Percentiles rank a stretch among this genome's conserved stretches.
Conservation (phyloP, 78 protist genomes). For the Bodo saltans region DNA sequence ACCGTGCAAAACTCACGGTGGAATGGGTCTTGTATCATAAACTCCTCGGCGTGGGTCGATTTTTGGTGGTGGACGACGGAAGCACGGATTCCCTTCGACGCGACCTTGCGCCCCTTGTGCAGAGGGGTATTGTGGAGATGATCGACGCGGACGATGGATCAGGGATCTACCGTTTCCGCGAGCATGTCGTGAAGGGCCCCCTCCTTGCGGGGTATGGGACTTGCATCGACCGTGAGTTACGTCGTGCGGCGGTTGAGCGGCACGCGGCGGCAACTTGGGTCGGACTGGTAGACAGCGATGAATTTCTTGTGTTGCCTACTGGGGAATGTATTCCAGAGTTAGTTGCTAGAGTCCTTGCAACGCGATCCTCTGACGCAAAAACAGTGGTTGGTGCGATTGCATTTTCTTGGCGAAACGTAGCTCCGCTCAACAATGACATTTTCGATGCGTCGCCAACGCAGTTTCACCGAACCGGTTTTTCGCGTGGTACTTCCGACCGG, state of each 20-base stretch:
- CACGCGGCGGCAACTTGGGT: neutral
- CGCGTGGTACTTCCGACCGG: neutral
- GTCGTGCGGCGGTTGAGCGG: neutral
- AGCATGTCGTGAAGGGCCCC: neutral
- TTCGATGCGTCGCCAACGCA: neutral
- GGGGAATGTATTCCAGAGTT: neutral
- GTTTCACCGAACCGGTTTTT: neutral
- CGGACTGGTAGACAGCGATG: neutral
- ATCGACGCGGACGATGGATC: neutral
- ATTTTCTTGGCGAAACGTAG: neutral
- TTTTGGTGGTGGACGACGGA: neutral
- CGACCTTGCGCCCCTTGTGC: neutral
- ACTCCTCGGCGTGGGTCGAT: neutral
- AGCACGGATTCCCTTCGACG: neutral
- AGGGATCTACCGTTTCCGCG: neutral
- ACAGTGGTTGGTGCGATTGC: neutral
- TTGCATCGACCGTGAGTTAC: neutral
- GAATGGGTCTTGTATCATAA: neutral
- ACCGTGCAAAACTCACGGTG: neutral
- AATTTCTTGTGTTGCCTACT: neutral
- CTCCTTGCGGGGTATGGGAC: neutral
- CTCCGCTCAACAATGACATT: neutral
- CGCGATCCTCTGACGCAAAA: neutral
- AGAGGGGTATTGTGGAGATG: neutral
- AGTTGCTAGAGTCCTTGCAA: too few species aligned